Evolutionary conservation across 306 rosid genomes (phyloP).

Genomic region (Cicer pinnatifidum): DNA sequence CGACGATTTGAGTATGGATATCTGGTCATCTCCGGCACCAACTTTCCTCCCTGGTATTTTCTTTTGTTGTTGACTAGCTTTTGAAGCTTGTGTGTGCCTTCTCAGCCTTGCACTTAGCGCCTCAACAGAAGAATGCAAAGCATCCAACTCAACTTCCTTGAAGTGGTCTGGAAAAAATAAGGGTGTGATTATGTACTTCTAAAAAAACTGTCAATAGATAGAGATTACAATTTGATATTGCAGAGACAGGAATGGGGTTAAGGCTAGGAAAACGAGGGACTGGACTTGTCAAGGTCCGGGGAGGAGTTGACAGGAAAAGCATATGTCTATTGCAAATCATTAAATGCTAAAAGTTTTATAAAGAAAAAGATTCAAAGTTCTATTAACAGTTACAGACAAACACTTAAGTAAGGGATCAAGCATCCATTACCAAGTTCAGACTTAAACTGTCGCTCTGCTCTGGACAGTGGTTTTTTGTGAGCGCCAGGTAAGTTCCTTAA

Average conservation of each 20-base stretch:
- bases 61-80: conserved; percentile 53
- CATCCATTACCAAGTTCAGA: conserved; percentile 80
- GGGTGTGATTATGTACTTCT: conserved; percentile 3
- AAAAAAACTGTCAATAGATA: conserved; percentile 21
- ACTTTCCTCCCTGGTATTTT: conserved; percentile 58
- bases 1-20: conserved; percentile 70
- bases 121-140: conserved; percentile 73
- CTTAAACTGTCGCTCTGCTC: conserved; percentile 83
- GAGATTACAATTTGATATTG: conserved; percentile 25
- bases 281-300: conserved; percentile 9
- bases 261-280: conserved; percentile 18
- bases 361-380: neutral
- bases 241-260: conserved; percentile 16
- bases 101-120: conserved; percentile 70
- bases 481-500: conserved; percentile 75
- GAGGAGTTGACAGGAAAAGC: conserved; percentile 24
- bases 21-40: conserved; percentile 59
- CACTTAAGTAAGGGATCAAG: conserved; percentile 34
- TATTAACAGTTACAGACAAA: neutral
- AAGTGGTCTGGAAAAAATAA: conserved; percentile 61
- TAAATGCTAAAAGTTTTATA: conserved; percentile 20
- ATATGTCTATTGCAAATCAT: conserved; percentile 1
- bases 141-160: conserved; percentile 76
- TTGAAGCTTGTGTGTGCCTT: conserved; percentile 58
- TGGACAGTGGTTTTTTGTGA: conserved; percentile 82